A percentile compares a stretch with the other conserved stretches of the same genome.
These are phyloP conservation scores for Rhododendron molle DNA, from an alignment of 148 eudicot genomes.

Conservation along the genomic window DNA sequence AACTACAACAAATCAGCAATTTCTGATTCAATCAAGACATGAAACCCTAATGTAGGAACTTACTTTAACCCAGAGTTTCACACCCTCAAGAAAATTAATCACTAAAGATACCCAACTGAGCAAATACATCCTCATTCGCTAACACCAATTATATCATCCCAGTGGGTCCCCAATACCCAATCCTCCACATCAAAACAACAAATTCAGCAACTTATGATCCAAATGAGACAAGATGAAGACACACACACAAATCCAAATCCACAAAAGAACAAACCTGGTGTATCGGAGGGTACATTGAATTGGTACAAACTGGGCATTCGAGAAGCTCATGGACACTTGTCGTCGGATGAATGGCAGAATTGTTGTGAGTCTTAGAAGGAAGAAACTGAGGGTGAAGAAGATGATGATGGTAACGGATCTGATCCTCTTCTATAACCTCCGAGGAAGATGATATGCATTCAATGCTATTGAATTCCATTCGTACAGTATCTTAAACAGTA, in stretches of 20 bases:
- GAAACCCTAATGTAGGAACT: neutral
- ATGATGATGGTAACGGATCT: constrained; percentile 20
- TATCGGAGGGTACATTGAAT: neutral
- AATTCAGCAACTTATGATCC: neutral
- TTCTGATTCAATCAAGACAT: neutral
- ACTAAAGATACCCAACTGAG: neutral
- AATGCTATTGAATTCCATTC: constrained; percentile 47
- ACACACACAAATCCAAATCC: constrained; percentile 2
- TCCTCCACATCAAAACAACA: neutral
- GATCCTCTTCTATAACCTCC: constrained; percentile 45
- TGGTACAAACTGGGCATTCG: neutral
- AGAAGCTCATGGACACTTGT: constrained; percentile 78
- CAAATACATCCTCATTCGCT: neutral
- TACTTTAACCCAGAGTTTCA: neutral
- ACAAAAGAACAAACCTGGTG: neutral
- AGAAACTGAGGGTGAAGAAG: constrained; percentile 32
- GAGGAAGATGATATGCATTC: constrained; percentile 48
- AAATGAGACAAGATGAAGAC: neutral
- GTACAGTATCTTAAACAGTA: neutral
- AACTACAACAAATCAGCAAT: neutral
- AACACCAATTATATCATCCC: neutral
- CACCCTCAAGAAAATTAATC: neutral
- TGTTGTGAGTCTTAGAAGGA: constrained; percentile 40
- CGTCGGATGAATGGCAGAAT: constrained; percentile 29
- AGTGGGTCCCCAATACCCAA: neutral